Evolutionary conservation across 306 rosid species (phyloP), one percentile per base, ranked within the genome.

Genomic region (Datisca glomerata): DNA sequence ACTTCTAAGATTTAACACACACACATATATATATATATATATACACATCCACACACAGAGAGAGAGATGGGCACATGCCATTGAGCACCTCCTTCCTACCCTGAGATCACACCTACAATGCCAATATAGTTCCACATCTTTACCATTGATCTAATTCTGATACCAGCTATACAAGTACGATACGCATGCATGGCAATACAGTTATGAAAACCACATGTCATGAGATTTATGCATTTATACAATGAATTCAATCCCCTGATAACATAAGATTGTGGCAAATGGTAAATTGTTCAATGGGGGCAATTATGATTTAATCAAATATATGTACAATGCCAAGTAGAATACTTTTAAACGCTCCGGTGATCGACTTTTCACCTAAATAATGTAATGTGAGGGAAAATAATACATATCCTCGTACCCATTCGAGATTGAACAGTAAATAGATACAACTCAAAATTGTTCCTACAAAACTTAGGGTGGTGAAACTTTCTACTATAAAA

Each of bases 391-490:
- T 31, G 9, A 5, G n/a, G 36, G 36, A 8, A 20, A 54, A 41
- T 59, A 61, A 47, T 67, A 63, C 67, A 57, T 43, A 59, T 43
- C 49, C 36, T n/a, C n/a, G n/a, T n/a, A n/a, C n/a, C n/a, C n/a
- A n/a, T n/a, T n/a, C n/a, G n/a, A n/a, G n/a, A n/a, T n/a, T n/a
- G n/a, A n/a, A n/a, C n/a, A n/a, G n/a, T n/a, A n/a, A n/a, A n/a
- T 43, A 49, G 37, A 21, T 40, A 38, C 49, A 49, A 55, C 40
- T 66, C 41, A 53, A 47, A 57, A 66, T 34, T 41, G 49, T 60
- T 55, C 66, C 82, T 69, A 69, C 72, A 72, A 75, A 78, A 78
- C 67, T 72, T 72, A 57, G 39, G 57, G 50, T 6, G 60, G 37
- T 35, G 38, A 35, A 21, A 39, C 7, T 29, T 31, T 47, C 17